Conservation (phyloP, 2,329 filamentous ascomycete species). For the Aureobasidium subglaciale region DNA sequence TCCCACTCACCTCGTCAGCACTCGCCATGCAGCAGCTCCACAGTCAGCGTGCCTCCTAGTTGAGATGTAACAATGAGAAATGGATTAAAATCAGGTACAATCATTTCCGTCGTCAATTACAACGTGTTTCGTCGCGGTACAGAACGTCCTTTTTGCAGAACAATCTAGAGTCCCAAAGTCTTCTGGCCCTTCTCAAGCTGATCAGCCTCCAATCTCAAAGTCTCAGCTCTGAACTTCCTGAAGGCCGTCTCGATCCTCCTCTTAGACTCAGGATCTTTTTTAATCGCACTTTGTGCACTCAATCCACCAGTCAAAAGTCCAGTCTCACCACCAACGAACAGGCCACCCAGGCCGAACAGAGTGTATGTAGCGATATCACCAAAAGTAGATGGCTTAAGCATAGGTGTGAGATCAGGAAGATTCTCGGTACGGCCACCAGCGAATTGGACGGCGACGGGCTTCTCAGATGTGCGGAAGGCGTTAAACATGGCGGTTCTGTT, state of each 20-base stretch:
- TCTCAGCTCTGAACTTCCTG: constrained; percentile 55
- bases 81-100: not conserved
- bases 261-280: constrained; percentile 46
- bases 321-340: constrained; percentile 58
- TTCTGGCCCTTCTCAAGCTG: constrained; percentile 40
- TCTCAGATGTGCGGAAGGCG: constrained; percentile 54
- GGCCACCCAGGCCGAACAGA: constrained; percentile 54
- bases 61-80: not conserved
- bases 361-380: constrained; percentile 58
- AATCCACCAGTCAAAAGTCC: constrained; percentile 53
- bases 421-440: constrained; percentile 51
- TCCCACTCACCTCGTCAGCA: no score
- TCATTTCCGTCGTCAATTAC: not conserved
- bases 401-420: constrained; percentile 53
- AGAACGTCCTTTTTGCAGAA: not conserved
- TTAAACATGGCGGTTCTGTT: constrained; percentile 54
- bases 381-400: constrained; percentile 49
- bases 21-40: no score
- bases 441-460: constrained; percentile 56
- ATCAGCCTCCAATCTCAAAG: constrained; percentile 53
- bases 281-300: constrained; percentile 48
- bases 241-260: constrained; percentile 58
- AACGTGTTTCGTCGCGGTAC: not conserved
- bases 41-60: no score
- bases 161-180: constrained; percentile 9